A percentile compares a stretch with the other conserved stretches of the same genome.
phyloP scores from a whole-genome alignment of 306 rosid species.

The Pachyrhizus erosus region DNA sequence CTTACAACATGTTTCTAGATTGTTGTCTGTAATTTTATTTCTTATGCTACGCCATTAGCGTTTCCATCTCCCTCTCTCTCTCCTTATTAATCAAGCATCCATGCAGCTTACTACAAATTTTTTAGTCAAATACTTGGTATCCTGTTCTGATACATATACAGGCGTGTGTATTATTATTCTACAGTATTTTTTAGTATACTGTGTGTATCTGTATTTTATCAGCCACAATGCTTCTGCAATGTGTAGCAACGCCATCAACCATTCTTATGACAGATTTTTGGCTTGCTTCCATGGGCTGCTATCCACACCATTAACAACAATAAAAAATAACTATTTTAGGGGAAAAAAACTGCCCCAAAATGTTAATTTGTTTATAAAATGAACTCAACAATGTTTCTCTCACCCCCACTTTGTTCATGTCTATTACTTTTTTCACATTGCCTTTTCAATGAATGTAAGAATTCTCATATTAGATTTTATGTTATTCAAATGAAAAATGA shows the following conservation, averaged over 20 bases:
- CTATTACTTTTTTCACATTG: neutral
- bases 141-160: neutral
- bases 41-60: too few species aligned
- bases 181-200: neutral
- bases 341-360: too few species aligned
- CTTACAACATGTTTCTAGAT: neutral
- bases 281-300: neutral
- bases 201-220: neutral
- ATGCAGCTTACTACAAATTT: neutral
- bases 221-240: neutral
- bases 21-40: neutral
- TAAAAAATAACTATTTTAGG: too few species aligned
- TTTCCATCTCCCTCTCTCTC: too few species aligned
- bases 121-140: neutral
- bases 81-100: neutral
- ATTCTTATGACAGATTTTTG: neutral
- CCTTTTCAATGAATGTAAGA: neutral
- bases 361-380: neutral
- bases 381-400: too few species aligned
- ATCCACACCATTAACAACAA: neutral
- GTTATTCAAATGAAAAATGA: slow-evolving; percentile 9
- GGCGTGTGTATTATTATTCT: neutral
- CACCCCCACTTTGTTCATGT: neutral
- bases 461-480: neutral
- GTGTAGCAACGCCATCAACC: neutral